Evolutionary conservation across 2,329 filamentous ascomycete species (phyloP), one percentile per base, ranked within the genome.

Genomic region (Colletotrichum neosansevieriae): DNA sequence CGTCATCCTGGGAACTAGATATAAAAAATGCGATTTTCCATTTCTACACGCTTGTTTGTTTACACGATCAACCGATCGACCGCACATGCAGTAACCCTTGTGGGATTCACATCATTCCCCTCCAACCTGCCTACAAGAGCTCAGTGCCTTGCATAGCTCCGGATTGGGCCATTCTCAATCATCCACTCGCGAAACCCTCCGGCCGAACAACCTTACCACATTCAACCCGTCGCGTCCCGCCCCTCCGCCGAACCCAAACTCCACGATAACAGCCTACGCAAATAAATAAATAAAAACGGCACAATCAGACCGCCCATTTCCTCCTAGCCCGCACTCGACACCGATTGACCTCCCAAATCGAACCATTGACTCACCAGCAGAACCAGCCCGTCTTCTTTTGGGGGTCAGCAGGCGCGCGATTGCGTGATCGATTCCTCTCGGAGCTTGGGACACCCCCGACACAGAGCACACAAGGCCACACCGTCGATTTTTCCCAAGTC

Each of bases 371-470:
- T 71, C 70, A 71, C 56, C 45, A 64, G 19, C 56, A 51, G 24
- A 24, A 6, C 6, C 29, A 58, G 34, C 58, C 21, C 34, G 59
- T 6, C 51, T 45, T 34, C 15, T 50, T 24, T 58, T 65, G 38
- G 13, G 9, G 36, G 61, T 65, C 61, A 65, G 61, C 67, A 67
- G 54, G 50, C 54, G 32, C 59, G 67, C 63, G 63, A 71, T 70
- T 71, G 67, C 70, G 70, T 71, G 70, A 67, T 71, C 58, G 59
- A 67, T 67, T 54, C 58, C 45, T 49, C n/a, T 44, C 40, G 17
- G 61, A 50, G 65, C 61, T 68, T 65, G 54, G 61, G 47, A 60
- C 61, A 50, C 34, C 40, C 53, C 21, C 47, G 54, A 59, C 49
- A 58, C 47, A 54, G 58, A 66, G 54, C 66, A 29, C 6, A 7